A percentile compares a stretch with the other conserved stretches of the same genome.
These are phyloP conservation scores for Neurospora sp. DNA, from an alignment of 495 filamentous ascomycete genomes.

Conservation along the genomic window DNA sequence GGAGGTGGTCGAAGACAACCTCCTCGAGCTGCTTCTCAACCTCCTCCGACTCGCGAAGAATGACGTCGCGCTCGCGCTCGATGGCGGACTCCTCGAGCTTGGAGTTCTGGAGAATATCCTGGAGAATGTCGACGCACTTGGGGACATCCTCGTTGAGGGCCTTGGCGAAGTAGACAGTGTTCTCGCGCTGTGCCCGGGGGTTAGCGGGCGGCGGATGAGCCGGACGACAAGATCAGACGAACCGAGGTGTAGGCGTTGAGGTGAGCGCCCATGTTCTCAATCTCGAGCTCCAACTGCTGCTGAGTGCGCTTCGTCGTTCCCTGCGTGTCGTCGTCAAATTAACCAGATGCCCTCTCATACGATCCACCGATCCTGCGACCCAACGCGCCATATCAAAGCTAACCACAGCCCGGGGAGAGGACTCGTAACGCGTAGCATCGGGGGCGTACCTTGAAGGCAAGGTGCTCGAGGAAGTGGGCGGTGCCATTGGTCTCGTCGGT, in stretches of 20 bases:
- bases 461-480: conserved; percentile 97
- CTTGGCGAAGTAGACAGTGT: conserved; percentile 99
- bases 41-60: conserved; percentile 97
- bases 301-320: conserved; percentile 89
- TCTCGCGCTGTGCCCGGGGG: conserved; percentile 61
- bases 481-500: conserved; percentile 98
- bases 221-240: conserved; percentile 34
- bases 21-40: conserved; percentile 99
- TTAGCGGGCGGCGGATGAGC: conserved; percentile 24
- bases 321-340: conserved; percentile 25
- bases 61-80: conserved; percentile 95
- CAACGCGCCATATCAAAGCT: neutral
- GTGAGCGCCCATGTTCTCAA: conserved; percentile 99
- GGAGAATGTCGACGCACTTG: conserved; percentile 90
- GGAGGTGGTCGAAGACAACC: conserved; percentile 98
- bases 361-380: neutral
- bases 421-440: neutral
- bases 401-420: neutral
- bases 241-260: conserved; percentile 99
- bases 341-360: neutral
- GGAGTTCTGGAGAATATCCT: conserved; percentile 98
- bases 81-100: conserved; percentile 89
- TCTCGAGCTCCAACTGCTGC: conserved; percentile 95
- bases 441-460: conserved; percentile 87
- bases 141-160: conserved; percentile 96